Evolutionary conservation across 148 eudicot genomes (phyloP), one percentile per base, ranked within the genome.

Genomic region (Persicaria maculosa): DNA sequence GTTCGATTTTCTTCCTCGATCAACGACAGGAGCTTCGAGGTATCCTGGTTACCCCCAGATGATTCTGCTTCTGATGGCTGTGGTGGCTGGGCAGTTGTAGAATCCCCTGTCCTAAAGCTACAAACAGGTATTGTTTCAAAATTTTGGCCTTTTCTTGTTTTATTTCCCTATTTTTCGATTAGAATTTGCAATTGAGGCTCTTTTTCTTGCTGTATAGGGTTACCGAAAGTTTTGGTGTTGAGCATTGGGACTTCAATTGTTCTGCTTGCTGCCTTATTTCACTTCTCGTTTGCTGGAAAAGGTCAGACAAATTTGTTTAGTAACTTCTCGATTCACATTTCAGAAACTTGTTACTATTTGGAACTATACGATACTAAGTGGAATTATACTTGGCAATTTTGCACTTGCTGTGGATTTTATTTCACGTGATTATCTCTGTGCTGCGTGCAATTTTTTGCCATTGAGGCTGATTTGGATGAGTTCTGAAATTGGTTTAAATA

Each of bases 41-140:
- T 81, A 48, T 83, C 92, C 0, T 93, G 97, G 98, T 15, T 80
- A 31, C 45, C 75, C 17, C 72, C 83, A 16, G 85, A 79, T 71
- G 74, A 75, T 36, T n/a, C 43, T 50, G 61, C 16, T 12, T n/a
- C 70, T 55, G 87, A 88, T 58, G 85, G 72, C 6, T 91, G 74
- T 47, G 87, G 85, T 75, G 98, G 98, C n/a, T 93, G 98, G 98
- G 85, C 74, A 5, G 10, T 82, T 73, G 74, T 75, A 9, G 85
- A 86, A 77, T 15, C 80, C 48, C 81, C 84, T 2, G 54, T 68
- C 47, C 53, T 77, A 22, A 57, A 77, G 52, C 82, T 77, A 67
- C 82, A 77, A 62, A 79, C 67, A 85, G 88, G 89, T 89, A 52
- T 71, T 43, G n/a, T 19, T 31, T 62, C 5, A 52, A 6, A 65